Percentiles rank a stretch among this genome's conserved stretches.
Evolutionary conservation across 768 basidiomycete genomes (phyloP).

Genomic region (Kondoa subrosea): DNA sequence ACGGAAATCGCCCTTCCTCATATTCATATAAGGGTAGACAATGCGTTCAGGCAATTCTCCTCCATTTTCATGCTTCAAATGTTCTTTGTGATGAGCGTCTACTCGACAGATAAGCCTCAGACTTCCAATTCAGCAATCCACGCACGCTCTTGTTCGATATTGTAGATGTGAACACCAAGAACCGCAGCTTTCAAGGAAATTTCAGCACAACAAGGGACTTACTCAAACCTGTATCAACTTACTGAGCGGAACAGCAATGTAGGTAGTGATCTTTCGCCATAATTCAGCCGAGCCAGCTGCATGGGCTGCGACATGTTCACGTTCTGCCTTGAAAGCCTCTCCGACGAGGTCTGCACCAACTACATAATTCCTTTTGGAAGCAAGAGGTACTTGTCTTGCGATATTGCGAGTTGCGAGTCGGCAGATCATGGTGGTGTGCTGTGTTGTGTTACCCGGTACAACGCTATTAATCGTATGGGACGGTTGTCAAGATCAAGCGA

Average conservation of each 20-base stretch:
- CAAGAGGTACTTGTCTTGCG: background rate
- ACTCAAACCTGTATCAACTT: background rate
- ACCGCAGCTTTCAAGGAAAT: background rate
- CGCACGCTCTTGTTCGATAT: conserved; percentile 4
- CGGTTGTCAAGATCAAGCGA: background rate
- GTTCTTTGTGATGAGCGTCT: conserved; percentile 22
- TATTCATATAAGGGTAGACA: background rate
- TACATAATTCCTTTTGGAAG: background rate
- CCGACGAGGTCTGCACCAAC: background rate
- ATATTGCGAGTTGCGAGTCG: background rate
- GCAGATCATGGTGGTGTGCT: background rate
- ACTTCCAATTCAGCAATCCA: background rate
- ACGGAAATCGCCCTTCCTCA: background rate
- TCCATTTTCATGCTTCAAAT: conserved; percentile 26
- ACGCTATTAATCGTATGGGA: background rate
- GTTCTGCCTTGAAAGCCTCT: background rate
- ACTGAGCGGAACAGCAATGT: conserved; percentile 6
- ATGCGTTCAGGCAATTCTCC: conserved; percentile 18
- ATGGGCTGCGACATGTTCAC: conserved; percentile 15
- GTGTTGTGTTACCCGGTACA: background rate
- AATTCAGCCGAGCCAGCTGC: conserved; percentile 17
- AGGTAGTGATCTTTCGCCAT: conserved; percentile 24
- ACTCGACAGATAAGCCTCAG: background rate
- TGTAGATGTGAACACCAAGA: conserved; percentile 5
- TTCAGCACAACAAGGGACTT: background rate